Evolutionary conservation across 345 rosid species (phyloP).

Genomic region (Brassica carinata): DNA sequence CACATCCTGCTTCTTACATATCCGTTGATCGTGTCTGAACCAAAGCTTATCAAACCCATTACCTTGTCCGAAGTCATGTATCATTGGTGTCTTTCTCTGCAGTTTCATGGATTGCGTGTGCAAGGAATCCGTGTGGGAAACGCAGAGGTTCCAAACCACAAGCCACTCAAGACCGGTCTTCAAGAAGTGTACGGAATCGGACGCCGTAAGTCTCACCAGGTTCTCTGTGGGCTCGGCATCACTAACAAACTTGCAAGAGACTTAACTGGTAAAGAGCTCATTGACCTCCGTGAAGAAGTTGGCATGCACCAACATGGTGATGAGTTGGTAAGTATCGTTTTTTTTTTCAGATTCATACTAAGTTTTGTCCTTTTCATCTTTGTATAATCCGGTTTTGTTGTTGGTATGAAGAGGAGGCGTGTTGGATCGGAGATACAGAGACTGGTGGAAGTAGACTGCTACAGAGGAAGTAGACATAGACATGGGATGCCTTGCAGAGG

Average conservation of each 20-base stretch:
- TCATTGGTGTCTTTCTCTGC: not conserved
- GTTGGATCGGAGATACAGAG: slow-evolving; percentile 53
- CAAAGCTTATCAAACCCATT: slow-evolving; percentile 12
- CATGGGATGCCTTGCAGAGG: slow-evolving; percentile 62
- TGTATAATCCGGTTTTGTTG: not conserved
- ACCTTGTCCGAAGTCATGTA: not conserved
- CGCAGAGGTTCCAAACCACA: slow-evolving; percentile 62
- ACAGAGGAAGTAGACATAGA: slow-evolving; percentile 58
- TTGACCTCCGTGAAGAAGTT: slow-evolving; percentile 68
- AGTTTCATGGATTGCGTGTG: slow-evolving; percentile 54
- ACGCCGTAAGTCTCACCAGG: slow-evolving; percentile 61
- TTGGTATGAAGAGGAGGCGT: slow-evolving; percentile 42
- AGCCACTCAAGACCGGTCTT: slow-evolving; percentile 60
- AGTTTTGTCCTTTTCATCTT: not conserved
- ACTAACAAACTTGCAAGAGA: slow-evolving; percentile 74
- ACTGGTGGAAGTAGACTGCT: slow-evolving; percentile 56
- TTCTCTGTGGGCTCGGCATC: slow-evolving; percentile 59
- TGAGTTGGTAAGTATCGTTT: slow-evolving; percentile 51
- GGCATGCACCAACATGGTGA: slow-evolving; percentile 62
- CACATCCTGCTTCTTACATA: not conserved
- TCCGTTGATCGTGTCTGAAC: not conserved
- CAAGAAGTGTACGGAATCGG: slow-evolving; percentile 79
- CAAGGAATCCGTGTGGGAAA: slow-evolving; percentile 69
- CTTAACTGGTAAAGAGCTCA: slow-evolving; percentile 68
- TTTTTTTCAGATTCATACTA: not conserved